Evolutionary conservation across 129 eudicot species (phyloP), one percentile per base, ranked within the genome.

Genomic region (Helianthus tuberosus): DNA sequence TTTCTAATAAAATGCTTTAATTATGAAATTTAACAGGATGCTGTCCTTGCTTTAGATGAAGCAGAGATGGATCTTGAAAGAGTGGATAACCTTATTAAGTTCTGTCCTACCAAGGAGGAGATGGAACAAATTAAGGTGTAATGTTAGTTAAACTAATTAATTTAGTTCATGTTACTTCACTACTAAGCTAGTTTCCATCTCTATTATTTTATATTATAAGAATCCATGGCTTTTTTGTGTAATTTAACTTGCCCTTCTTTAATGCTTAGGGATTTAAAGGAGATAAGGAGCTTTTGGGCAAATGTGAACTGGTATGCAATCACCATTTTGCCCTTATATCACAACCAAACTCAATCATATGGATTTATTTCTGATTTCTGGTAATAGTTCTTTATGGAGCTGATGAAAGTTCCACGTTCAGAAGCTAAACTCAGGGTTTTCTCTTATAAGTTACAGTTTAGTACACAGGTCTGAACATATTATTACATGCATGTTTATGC

Each of bases 41-140:
- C 86, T 57, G 99, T 91, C 64, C 97, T 95, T 73, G 79, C 89
- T 25, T 81, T 95, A 87, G 99, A 95, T 66, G 99, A 91, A 36
- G 38, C 96, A 54, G 90, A 88, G 54, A 72, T 95, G 71, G 94
- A 89, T 86, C 86, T 77, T 71, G 99, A 95, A 82, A 96, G 87
- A 83, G 97, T 95, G 76, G 96, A 91, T 70, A 91, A 95, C 84
- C 94, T 95, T 71, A 87, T 95, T 76, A 95, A 91, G 81, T 91
- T 91, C 77, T 95, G 99, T 82, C 99, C 99, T 66, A 95, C 99
- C 16, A 91, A 95, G 84, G 97, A 95, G 81, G 99, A 95, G 82
- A 91, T 88, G 94, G 97, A 95, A 66, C 57, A 83, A 62, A 86
- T 95, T 32, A 95, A 95, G 97, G 99, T 95, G 65, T 38, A 29